Evolutionary conservation across 2,329 filamentous ascomycete species (phyloP).

Genomic region (Nemania sp.): DNA sequence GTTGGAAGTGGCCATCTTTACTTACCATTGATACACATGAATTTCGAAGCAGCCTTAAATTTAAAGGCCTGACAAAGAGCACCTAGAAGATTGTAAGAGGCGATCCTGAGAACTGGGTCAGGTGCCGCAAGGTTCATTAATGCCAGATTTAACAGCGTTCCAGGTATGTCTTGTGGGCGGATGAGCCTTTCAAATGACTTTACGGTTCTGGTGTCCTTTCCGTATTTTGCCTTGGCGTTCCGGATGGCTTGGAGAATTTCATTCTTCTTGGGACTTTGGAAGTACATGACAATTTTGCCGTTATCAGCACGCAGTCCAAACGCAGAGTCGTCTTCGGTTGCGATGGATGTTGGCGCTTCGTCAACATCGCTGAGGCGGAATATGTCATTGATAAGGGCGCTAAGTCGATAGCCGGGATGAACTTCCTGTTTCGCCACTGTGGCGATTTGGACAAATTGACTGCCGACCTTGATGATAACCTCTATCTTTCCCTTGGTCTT

Average conservation of each 20-base stretch:
- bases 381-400: conserved; percentile 70
- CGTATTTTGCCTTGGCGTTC: conserved; percentile 65
- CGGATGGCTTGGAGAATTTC: conserved; percentile 68
- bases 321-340: conserved; percentile 68
- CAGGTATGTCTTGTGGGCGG: conserved; percentile 71
- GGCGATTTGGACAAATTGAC: conserved; percentile 71
- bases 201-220: conserved; percentile 63
- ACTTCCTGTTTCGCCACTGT: conserved; percentile 72
- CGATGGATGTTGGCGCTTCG: conserved; percentile 66
- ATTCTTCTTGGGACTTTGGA: conserved; percentile 66
- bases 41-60: conserved; percentile 63
- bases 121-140: conserved; percentile 68
- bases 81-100: conserved; percentile 70
- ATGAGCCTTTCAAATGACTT: conserved; percentile 69
- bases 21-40: conserved; percentile 65
- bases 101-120: conserved; percentile 62
- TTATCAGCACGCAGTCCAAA: conserved; percentile 71
- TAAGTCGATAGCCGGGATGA: conserved; percentile 63
- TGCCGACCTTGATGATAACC: conserved; percentile 70
- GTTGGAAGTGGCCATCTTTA: conserved; percentile 1
- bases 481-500: conserved; percentile 74
- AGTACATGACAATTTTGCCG: conserved; percentile 73
- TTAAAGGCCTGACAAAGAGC: conserved; percentile 71
- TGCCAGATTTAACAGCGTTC: conserved; percentile 69
- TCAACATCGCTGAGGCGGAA: conserved; percentile 71